Base-by-base conservation (phyloP, 768 basidiomycete species). In the Hygrocybe punicea region DNA sequence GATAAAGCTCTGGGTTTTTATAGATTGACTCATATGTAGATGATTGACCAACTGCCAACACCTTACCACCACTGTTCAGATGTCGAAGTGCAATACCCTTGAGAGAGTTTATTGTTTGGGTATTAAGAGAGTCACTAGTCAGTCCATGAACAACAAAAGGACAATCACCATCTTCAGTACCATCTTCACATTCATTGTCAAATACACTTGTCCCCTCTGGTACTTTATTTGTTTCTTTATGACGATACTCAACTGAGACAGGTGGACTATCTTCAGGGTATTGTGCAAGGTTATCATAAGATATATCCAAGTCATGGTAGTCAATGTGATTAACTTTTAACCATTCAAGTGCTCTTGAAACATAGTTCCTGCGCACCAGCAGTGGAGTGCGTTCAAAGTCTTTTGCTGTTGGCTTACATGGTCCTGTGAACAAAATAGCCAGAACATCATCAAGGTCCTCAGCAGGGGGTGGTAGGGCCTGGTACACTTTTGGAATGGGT, bases 131-230 rank as follows among this genome's bases (percentile, higher is more conserved):
- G 16, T 66, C 62, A 21, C 67, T 65, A 1, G 67, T 69, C 1
- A 79, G n/a, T 9, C 75, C 72, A 60, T 76, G 73, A 0, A 79
- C 74, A 16, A 67, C 55, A 55, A 78, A 76, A 0, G 75, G 64
- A 60, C 76, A 77, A 1, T 37, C 42, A 6, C 72, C 75, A 0
- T 53, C 39, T n/a, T 58, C 58, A 1, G 58, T 62, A 1, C 73
- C 72, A 54, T 59, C 59, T 39, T 67, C 66, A 7, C 40, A 19
- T 23, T 61, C 60, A 35, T 45, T 51, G 44, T 63, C 62, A 55
- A 55, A 42, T 13, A 51, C 53, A 50, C 56, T 57, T 48, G 55
- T 54, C 6, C 33, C 54, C 51, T 63, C 58, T 21, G 40, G 23
- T 13, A 40, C n/a, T 34, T 59, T 62, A 34, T 49, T 62, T 37